Percentiles rank a stretch among this genome's conserved stretches.
Conservation (phyloP, 202 grass and related monocot species). For the Eragrostis tef region DNA sequence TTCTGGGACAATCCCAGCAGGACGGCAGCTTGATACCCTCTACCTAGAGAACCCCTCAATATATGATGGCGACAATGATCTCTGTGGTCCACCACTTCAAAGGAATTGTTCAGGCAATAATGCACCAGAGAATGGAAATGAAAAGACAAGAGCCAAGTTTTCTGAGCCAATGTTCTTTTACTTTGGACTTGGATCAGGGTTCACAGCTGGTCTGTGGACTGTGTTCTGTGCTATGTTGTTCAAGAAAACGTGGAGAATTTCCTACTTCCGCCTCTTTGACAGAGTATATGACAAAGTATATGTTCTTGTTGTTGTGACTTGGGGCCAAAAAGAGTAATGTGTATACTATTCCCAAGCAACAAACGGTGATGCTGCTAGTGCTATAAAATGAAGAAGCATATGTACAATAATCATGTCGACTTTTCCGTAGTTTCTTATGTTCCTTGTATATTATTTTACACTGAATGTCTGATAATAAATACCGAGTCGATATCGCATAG, state of each 20-base stretch:
- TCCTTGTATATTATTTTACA: no score
- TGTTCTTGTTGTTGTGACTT: no score
- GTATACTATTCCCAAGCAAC: no score
- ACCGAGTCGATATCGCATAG: no score
- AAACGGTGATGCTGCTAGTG: no score
- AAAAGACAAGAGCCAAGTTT: no score
- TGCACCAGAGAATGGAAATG: not conserved
- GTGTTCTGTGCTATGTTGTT: constrained; percentile 41
- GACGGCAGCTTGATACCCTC: constrained; percentile 41
- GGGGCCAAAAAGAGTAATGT: no score
- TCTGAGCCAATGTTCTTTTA: constrained; percentile 6
- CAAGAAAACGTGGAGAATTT: constrained; percentile 38
- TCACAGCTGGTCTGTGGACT: not conserved
- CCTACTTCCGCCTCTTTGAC: constrained; percentile 23
- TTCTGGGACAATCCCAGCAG: constrained; percentile 36
- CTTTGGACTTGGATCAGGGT: not conserved
- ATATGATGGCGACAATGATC: constrained; percentile 28
- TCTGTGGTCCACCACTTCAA: constrained; percentile 23
- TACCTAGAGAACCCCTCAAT: not conserved
- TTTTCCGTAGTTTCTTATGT: no score
- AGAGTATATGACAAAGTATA: no score
- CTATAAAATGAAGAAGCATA: no score
- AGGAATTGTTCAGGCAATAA: constrained; percentile 24
- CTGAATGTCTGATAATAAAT: no score
- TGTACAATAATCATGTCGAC: no score